Percentiles rank a stretch among this genome's conserved stretches.
These are phyloP conservation scores for Cajanus cajan DNA, from an alignment of 306 rosid species.

Conservation along the genomic window DNA sequence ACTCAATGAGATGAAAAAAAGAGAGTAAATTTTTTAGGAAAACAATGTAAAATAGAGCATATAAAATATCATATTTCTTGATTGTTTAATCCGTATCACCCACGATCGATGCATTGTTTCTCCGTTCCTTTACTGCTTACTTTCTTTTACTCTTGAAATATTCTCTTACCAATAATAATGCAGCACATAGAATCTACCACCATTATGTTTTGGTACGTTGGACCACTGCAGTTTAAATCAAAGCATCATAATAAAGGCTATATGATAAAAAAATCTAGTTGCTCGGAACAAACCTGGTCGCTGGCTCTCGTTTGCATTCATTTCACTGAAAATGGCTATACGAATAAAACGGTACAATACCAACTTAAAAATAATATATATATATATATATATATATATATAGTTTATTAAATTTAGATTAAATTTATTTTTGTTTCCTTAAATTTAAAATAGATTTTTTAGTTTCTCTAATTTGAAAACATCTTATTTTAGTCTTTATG, in stretches of 20 bases:
- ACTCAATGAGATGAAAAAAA: neutral
- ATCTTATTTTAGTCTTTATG: no score
- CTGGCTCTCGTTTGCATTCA: neutral
- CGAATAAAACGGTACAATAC: neutral
- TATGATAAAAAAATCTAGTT: neutral
- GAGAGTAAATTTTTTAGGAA: neutral
- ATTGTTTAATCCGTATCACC: no score
- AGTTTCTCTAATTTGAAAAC: no score
- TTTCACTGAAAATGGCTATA: neutral
- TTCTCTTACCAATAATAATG: neutral
- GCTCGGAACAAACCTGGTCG: neutral
- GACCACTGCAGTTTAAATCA: neutral
- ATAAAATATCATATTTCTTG: neutral
- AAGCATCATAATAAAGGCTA: neutral
- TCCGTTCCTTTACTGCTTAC: neutral
- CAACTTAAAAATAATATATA: no score
- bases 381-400: no score
- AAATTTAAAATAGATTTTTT: no score
- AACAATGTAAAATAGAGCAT: neutral
- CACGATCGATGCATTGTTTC: neutral
- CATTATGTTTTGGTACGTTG: neutral
- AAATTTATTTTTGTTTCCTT: no score
- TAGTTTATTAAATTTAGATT: no score
- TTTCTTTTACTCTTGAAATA: neutral
- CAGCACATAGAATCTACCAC: neutral